Evolutionary conservation across 2,329 filamentous ascomycete species (phyloP).

Genomic region (Thermothelomyces thermophilus): DNA sequence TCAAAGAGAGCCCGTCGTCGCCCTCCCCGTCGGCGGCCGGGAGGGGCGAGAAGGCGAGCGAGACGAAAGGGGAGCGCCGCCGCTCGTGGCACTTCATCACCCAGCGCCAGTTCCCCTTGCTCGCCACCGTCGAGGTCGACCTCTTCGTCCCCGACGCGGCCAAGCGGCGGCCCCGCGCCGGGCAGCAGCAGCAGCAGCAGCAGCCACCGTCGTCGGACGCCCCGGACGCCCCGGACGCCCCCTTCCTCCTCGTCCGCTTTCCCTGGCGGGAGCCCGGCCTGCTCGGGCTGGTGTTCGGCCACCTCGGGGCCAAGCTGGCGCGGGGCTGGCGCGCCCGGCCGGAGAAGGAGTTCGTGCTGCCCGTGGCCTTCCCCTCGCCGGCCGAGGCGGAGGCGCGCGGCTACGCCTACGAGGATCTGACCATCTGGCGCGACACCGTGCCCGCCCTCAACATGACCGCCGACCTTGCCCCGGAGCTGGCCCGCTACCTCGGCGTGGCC

Average conservation of each 20-base stretch:
- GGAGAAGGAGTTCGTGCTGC: constrained; percentile 60
- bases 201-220: too few species aligned
- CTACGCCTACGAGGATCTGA: constrained; percentile 56
- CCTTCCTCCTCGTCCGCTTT: constrained; percentile 62
- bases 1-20: constrained; percentile 45
- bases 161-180: constrained; percentile 26
- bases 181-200: too few species aligned
- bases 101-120: constrained; percentile 58
- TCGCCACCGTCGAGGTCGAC: constrained; percentile 63
- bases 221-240: constrained; percentile 38
- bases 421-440: constrained; percentile 56
- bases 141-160: constrained; percentile 62
- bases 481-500: constrained; percentile 59
- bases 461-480: constrained; percentile 57
- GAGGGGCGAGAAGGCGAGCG: constrained; percentile 32
- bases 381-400: constrained; percentile 51
- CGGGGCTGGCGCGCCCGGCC: constrained; percentile 44
- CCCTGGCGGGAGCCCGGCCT: constrained; percentile 50
- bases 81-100: constrained; percentile 66
- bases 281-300: constrained; percentile 38
- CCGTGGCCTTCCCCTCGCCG: constrained; percentile 53
- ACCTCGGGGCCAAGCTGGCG: constrained; percentile 44
- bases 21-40: constrained; percentile 37
- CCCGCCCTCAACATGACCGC: constrained; percentile 49
- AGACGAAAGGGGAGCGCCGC: not conserved